Base-by-base conservation (phyloP, 495 filamentous ascomycete genomes). In the Lophiotrema nucula region DNA sequence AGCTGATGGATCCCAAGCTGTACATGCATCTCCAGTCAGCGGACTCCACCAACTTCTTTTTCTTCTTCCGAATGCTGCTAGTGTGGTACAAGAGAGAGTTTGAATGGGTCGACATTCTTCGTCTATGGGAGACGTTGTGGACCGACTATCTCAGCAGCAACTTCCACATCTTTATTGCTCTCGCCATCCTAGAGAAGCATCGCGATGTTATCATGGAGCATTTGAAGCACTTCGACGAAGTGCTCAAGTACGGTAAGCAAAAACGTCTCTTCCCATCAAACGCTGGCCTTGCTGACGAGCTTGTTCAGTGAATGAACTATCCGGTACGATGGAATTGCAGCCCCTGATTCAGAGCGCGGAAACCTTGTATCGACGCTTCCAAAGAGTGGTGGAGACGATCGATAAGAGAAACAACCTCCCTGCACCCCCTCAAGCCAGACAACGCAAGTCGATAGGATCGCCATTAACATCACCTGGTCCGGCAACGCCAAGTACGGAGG, bases 31-130 rank as follows among this genome's bases (percentile, higher is more conserved):
- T 98, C 0, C 83, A 96, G 67, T 83, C 79, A 6, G 90, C 92
- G 22, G 95, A 97, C 59, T 90, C 85, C 64, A 97, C 93, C 18
- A 97, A 98, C 72, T 98, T 97, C 73, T 98, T 98, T 72, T 98
- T 98, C 78, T 97, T 97, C 78, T 98, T 97, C 81, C 86, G 93
- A 22, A 97, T 97, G 92, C 77, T 98, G 22, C 77, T 98, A 0
- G 93, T 98, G 18, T 97, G 92, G 92, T 98, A 92, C 73, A 97
- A 98, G 74, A 88, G 93, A 3, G 93, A 98, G 73, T 98, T 97
- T 65, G 79, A 82, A 65, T 97, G 90, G 89, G 68, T 76, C 35
- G 89, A 97, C 67, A 82, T 95, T 25, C 75, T 97, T 26, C 83
- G 87, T 19, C 77, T 98, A 6, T 98, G 93, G 92, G 93, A 98